These are phyloP conservation scores for Kodamaea leandrae DNA, from an alignment of 805 yeast genomes.

Conservation along the genomic window DNA sequence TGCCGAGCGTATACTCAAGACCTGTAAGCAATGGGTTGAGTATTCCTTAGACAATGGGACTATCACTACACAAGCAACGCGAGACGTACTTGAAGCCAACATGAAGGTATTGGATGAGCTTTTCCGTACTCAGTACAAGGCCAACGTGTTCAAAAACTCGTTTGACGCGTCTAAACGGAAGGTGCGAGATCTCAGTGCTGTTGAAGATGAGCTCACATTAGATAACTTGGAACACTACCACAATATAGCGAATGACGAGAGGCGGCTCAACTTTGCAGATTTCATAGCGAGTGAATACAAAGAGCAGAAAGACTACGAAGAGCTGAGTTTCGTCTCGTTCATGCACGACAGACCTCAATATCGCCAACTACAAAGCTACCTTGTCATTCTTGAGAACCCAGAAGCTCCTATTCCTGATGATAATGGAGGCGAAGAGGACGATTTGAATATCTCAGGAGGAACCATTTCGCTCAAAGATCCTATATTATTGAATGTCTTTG, in stretches of 20 bases:
- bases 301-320: constrained; percentile 17
- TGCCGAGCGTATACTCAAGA: constrained; percentile 8
- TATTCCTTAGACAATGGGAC: constrained; percentile 6
- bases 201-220: constrained; percentile 21
- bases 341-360: constrained; percentile 14
- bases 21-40: constrained; percentile 1
- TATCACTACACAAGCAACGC: not conserved
- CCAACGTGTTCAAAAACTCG: constrained; percentile 6
- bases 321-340: constrained; percentile 14
- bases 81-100: constrained; percentile 2
- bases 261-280: constrained; percentile 12
- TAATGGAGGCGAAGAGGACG: constrained; percentile 49
- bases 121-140: constrained; percentile 8
- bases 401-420: constrained; percentile 53
- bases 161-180: constrained; percentile 16
- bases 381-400: constrained; percentile 56
- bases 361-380: constrained; percentile 37
- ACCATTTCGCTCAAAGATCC: constrained; percentile 68
- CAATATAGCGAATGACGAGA: constrained; percentile 7
- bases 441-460: constrained; percentile 67
- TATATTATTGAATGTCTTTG: constrained; percentile 51
- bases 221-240: constrained; percentile 22
- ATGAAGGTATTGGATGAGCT: constrained; percentile 9
- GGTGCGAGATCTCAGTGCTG: constrained; percentile 19
- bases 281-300: constrained; percentile 8